Conservation (phyloP, 495 filamentous ascomycete species). For the Patellaria atrata region DNA sequence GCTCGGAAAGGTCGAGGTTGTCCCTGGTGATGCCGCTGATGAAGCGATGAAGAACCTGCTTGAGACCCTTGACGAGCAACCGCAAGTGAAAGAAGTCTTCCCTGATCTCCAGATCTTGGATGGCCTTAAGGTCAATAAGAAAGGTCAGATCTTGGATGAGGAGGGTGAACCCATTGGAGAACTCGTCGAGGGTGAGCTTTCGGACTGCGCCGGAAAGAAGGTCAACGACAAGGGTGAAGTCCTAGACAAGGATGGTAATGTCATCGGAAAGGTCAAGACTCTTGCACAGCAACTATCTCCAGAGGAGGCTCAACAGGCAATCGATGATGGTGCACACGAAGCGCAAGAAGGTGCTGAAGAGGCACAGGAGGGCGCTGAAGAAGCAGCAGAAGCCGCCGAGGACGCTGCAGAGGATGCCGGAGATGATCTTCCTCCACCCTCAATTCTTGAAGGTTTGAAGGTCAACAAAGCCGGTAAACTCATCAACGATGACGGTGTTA, state of each 20-base stretch:
- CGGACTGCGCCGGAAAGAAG: slow-evolving; percentile 36
- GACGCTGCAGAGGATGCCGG: slow-evolving; percentile 14
- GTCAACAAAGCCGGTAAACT: slow-evolving; percentile 49
- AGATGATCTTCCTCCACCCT: slow-evolving; percentile 37
- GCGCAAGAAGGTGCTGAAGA: slow-evolving; percentile 25
- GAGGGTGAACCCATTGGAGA: slow-evolving; percentile 38
- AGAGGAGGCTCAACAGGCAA: slow-evolving; percentile 12
- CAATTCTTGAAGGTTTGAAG: slow-evolving; percentile 44
- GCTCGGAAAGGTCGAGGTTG: slow-evolving; percentile 35
- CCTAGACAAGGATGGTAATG: slow-evolving; percentile 31
- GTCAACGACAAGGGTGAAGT: slow-evolving; percentile 39
- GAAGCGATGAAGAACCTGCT: slow-evolving; percentile 34
- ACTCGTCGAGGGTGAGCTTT: slow-evolving; percentile 34
- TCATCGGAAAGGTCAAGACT: slow-evolving; percentile 27
- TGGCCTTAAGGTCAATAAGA: slow-evolving; percentile 33
- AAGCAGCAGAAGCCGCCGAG: slow-evolving; percentile 17
- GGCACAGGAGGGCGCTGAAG: slow-evolving; percentile 23
- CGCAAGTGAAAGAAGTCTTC: slow-evolving; percentile 13
- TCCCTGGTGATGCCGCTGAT: slow-evolving; percentile 38
- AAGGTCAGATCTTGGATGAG: slow-evolving; percentile 33
- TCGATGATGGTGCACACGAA: slow-evolving; percentile 23
- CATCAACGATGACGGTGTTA: slow-evolving; percentile 25
- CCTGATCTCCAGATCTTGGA: slow-evolving; percentile 30
- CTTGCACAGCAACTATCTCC: slow-evolving; percentile 20
- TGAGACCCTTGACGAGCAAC: slow-evolving; percentile 31